Base-by-base conservation (phyloP, 257 asterid species). In the Solanum rostratum region DNA sequence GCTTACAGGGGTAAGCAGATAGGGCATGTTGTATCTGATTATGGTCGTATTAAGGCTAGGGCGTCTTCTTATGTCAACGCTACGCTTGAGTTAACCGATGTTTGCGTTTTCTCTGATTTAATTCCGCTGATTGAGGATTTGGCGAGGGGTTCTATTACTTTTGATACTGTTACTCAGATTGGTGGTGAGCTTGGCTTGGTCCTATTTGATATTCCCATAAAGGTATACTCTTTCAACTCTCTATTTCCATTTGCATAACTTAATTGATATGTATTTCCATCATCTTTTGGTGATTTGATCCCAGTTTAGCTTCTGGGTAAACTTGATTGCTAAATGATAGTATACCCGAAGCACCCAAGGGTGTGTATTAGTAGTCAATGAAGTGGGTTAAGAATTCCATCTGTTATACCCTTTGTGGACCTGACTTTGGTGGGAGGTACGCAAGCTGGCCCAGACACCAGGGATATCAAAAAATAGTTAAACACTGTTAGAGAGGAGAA, bases 1-100 rank as follows among this genome's bases (percentile, higher is more conserved):
- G 91, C 91, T 2, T 97, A 97, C 90, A 84, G 94, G 83, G 99
- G 99, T 69, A 88, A 90, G 90, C 89, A 76, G 88, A 92, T 97
- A 7, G 99, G 99, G 46, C 71, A 71, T 45, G 98, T 71, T 74
- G 87, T 88, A 1, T 95, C 97, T 53, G 92, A 79, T 19, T 88
- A 91, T 15, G 99, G 98, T 7, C 81, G 65, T 11, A 82, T 95
- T 22, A 85, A 66, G 85, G 92, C 94, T 59, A 96, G 95, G 55
- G 90, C 86, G 3, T 83, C 92, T 10, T 91, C 98, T 49, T 97
- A 93, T 68, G 86, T 92, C 46, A 90, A 95, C 85, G 99, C 99
- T 78, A 93, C 97, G 87, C 90, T 97, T 84, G 89, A 82, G 89
- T 94, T 97, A 70, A 92, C 90, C 7, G 91, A 90, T 15, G 93